Base-by-base conservation (phyloP, 1,139 yeast genomes). In the Meyerozyma sp. region DNA sequence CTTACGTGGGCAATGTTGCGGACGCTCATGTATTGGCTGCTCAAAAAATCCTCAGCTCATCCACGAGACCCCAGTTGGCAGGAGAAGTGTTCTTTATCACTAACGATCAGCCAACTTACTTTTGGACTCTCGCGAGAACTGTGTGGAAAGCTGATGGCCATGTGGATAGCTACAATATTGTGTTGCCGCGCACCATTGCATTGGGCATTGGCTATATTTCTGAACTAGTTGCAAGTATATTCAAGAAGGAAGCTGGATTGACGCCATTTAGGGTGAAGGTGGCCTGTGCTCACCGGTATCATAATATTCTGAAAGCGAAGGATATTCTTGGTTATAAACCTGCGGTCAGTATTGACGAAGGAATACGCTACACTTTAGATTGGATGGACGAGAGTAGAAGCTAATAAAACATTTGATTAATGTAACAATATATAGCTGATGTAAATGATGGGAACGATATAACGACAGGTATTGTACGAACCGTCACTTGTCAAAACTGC, bases 1-100 rank as follows among this genome's bases (percentile, higher is more conserved):
- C 98, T 0, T 94, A 90, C 57, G 98, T 86, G n/a, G 98, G 97
- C n/a, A 94, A 94, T 63, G 98, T 94, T 20, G 98, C 98, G 0
- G 95, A 90, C 65, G 84, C 97, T 5, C 99, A 94, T 63, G 90
- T 93, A 8, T 70, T 93, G 44, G 98, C 98, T 1, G 95, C 97
- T 2, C 71, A 84, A 54, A 82, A 82, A 63, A 66, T 91, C 16
- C 65, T 89, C 43, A 69, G 74, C 42, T 66, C 77, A 2, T 46
- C 55, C 13, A 49, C 62, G 7, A 68, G 73, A 18, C 49, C 56
- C 1, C 47, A 59, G 32, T 81, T 93, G 26, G 84, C 88, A 8
- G 98, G 98, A 39, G 87, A 93, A 61, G 79, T 87, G 0, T 93
- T 90, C 63, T 88, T 93, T 57, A 72, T 94, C 49, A 93, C 98